Conservation (phyloP, 2,329 filamentous ascomycete species). For the Paecilomyces sp. region DNA sequence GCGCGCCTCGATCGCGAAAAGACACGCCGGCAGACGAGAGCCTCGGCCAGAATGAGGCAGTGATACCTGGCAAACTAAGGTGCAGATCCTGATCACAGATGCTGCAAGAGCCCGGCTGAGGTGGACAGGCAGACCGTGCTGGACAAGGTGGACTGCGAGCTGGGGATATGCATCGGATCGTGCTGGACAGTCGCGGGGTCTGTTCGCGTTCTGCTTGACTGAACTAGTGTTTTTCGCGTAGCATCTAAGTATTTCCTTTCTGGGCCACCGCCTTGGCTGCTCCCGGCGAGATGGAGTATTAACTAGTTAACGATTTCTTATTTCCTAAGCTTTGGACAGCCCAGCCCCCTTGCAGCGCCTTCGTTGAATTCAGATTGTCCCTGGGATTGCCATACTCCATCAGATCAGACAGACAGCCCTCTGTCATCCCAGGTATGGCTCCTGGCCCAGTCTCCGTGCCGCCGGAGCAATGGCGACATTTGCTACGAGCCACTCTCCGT, state of each 20-base stretch:
- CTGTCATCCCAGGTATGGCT: slow-evolving; percentile 6
- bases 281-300: neutral
- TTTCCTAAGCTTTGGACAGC: neutral
- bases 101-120: neutral
- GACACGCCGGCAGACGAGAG: slow-evolving; percentile 7
- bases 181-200: slow-evolving; percentile 2
- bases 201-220: slow-evolving; percentile 1
- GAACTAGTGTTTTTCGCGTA: slow-evolving; percentile 1
- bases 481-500: slow-evolving; percentile 51
- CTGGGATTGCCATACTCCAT: neutral
- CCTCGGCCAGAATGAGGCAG: neutral
- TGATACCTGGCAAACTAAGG: neutral
- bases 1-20: slow-evolving; percentile 20
- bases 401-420: neutral
- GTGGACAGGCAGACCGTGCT: neutral
- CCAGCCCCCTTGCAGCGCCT: neutral
- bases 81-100: neutral
- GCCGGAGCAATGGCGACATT: slow-evolving; percentile 32
- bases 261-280: neutral
- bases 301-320: neutral
- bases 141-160: neutral
- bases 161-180: neutral
- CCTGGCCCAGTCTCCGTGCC: slow-evolving; percentile 16
- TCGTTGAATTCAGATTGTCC: neutral
- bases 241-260: neutral